Evolutionary conservation across 768 basidiomycete species (phyloP).

Genomic region (Porpolomopsis calyptriformis): DNA sequence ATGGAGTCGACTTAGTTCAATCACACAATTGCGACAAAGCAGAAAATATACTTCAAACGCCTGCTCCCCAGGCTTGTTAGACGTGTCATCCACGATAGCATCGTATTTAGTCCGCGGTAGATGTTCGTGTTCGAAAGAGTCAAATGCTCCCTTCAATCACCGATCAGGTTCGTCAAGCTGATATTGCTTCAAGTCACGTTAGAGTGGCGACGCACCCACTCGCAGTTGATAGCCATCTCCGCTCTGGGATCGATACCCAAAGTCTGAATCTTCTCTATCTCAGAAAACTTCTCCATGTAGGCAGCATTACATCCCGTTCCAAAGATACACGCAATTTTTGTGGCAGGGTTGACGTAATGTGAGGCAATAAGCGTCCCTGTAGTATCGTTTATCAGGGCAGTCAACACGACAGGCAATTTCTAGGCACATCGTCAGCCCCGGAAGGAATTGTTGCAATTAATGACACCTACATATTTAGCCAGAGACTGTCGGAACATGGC

Average conservation of each 20-base stretch:
- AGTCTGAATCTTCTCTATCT: constrained; percentile 75
- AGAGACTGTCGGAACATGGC: constrained; percentile 85
- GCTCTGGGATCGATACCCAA: constrained; percentile 55
- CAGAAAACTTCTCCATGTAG: constrained; percentile 84
- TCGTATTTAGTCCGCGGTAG: constrained; percentile 95
- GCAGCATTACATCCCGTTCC: constrained; percentile 98
- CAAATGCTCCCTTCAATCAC: constrained; percentile 79
- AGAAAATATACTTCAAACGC: constrained; percentile 61
- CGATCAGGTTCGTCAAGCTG: neutral
- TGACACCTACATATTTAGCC: constrained; percentile 53
- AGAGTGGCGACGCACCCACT: constrained; percentile 54
- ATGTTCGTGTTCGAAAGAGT: constrained; percentile 90
- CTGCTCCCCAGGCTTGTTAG: constrained; percentile 95
- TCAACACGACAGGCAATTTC: constrained; percentile 75
- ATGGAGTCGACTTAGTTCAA: neutral
- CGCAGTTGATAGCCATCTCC: constrained; percentile 94
- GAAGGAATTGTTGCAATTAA: neutral
- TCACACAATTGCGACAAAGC: no score
- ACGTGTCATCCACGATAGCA: constrained; percentile 78
- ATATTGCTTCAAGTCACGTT: neutral
- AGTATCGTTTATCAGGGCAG: constrained; percentile 93
- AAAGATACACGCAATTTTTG: constrained; percentile 93
- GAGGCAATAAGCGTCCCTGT: constrained; percentile 97
- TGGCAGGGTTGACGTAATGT: constrained; percentile 83
- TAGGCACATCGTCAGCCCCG: constrained; percentile 20